Conservation (phyloP, 2,329 filamentous ascomycete species). For the Coniochaeta sp. region DNA sequence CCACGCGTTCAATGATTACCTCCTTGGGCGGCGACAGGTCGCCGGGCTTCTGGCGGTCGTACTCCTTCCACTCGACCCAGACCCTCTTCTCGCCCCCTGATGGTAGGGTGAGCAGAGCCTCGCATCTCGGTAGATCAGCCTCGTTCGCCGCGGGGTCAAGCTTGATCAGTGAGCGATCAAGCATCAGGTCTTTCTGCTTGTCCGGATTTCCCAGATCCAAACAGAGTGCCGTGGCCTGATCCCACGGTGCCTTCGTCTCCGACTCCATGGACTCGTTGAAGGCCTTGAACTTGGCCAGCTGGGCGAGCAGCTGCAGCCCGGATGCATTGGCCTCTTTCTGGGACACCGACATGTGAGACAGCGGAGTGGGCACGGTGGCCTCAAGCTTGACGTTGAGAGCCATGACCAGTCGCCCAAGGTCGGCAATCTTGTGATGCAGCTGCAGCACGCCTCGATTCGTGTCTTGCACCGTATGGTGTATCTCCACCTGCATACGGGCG, state of each 20-base stretch:
- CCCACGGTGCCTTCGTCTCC: slow-evolving; percentile 18
- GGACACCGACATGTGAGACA: slow-evolving; percentile 22
- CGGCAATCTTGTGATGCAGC: slow-evolving; percentile 36
- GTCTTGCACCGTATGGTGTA: slow-evolving; percentile 38
- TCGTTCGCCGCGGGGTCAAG: slow-evolving; percentile 24
- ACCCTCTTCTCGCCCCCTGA: slow-evolving; percentile 27
- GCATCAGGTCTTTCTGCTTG: slow-evolving; percentile 22
- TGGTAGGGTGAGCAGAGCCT: slow-evolving; percentile 27
- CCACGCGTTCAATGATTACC: slow-evolving; percentile 34
- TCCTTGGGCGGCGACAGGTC: slow-evolving; percentile 28
- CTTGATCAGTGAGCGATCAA: slow-evolving; percentile 27
- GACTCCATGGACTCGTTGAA: slow-evolving; percentile 40
- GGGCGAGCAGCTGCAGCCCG: slow-evolving; percentile 30
- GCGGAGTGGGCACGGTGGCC: slow-evolving; percentile 8
- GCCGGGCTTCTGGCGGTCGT: slow-evolving; percentile 27
- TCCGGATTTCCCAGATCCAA: slow-evolving; percentile 29
- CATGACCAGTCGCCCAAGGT: slow-evolving; percentile 36
- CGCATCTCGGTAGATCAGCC: slow-evolving; percentile 27
- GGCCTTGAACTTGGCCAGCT: slow-evolving; percentile 42
- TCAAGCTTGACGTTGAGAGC: slow-evolving; percentile 37
- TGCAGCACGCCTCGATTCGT: slow-evolving; percentile 39
- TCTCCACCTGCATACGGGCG: slow-evolving; percentile 37
- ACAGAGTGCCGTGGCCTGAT: slow-evolving; percentile 28
- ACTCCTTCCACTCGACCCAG: slow-evolving; percentile 46
- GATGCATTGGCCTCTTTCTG: slow-evolving; percentile 31